Conservation (phyloP, 192 early-diverging fungal genomes). For the Coemansia sp. region DNA sequence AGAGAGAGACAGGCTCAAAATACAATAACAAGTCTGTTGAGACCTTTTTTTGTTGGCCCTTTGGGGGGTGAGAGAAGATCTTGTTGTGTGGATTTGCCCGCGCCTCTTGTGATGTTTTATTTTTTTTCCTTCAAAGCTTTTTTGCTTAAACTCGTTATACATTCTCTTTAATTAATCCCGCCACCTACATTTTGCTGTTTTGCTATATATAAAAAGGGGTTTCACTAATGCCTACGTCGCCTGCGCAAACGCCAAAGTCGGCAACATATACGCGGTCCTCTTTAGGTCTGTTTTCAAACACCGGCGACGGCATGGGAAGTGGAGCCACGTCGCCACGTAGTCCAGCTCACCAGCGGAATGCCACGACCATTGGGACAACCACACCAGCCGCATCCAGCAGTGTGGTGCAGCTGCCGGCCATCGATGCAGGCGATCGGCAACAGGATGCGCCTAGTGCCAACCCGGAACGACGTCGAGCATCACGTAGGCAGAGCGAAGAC, state of each 20-base stretch:
- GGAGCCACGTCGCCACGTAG: constrained; percentile 13
- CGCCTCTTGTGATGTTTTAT: not conserved
- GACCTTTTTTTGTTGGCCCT: constrained; percentile 3
- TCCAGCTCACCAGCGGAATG: constrained; percentile 2
- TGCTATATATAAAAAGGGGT: not conserved
- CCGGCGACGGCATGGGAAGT: not conserved
- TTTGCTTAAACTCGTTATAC: not conserved
- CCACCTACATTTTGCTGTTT: not conserved
- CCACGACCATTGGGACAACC: constrained; percentile 8
- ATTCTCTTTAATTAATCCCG: not conserved
- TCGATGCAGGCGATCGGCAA: constrained; percentile 6
- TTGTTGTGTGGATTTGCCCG: not conserved
- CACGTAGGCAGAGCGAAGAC: constrained; percentile 40
- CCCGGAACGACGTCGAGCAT: constrained; percentile 19
- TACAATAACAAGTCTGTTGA: not conserved
- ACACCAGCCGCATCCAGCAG: not conserved
- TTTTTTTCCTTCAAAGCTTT: not conserved
- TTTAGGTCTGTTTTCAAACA: constrained; percentile 19
- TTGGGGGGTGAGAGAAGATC: not conserved
- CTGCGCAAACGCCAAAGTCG: constrained; percentile 6
- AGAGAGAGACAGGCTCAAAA: not conserved
- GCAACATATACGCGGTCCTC: constrained; percentile 27
- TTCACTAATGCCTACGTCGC: not conserved
- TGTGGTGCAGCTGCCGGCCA: not conserved
- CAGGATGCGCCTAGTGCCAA: not conserved